Conservation (phyloP, 2,329 filamentous ascomycete genomes). For the Hypoxylon rubiginosum region DNA sequence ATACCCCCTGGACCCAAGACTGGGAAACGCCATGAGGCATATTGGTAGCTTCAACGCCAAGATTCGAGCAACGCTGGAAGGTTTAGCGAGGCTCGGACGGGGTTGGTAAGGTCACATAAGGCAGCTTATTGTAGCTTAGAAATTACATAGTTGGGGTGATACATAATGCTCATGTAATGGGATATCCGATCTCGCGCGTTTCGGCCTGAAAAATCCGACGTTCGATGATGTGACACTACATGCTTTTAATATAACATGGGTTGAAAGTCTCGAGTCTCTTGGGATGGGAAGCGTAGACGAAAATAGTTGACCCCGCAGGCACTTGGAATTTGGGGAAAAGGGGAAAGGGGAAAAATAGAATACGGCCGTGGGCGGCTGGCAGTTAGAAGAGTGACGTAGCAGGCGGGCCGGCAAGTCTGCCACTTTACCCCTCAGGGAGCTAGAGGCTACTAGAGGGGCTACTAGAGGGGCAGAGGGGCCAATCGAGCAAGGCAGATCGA, state of each 20-base stretch:
- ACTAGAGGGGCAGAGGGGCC: too few species aligned
- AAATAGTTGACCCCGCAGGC: slow-evolving; percentile 16
- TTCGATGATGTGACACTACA: slow-evolving; percentile 6
- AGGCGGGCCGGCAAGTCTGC: slow-evolving; percentile 15
- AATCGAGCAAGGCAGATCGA: slow-evolving; percentile 3
- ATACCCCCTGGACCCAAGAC: slow-evolving; percentile 18
- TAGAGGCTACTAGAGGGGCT: too few species aligned
- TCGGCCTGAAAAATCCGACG: slow-evolving; percentile 19
- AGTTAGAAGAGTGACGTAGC: slow-evolving; percentile 22
- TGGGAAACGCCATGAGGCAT: background rate
- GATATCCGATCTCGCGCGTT: slow-evolving; percentile 8
- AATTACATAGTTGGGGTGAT: slow-evolving; percentile 19
- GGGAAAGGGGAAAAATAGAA: background rate
- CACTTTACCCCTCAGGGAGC: slow-evolving; percentile 20
- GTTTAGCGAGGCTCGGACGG: background rate
- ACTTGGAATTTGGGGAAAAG: slow-evolving; percentile 35
- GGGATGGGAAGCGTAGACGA: slow-evolving; percentile 12
- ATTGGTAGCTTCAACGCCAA: slow-evolving; percentile 24
- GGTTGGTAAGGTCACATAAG: slow-evolving; percentile 17
- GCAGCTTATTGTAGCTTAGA: slow-evolving; percentile 38
- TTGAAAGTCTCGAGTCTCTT: slow-evolving; percentile 24
- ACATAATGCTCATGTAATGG: slow-evolving; percentile 45
- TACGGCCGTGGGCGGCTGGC: slow-evolving; percentile 7
- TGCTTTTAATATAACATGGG: slow-evolving; percentile 19
- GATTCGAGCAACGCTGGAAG: slow-evolving; percentile 6